Evolutionary conservation across 805 yeast species (phyloP).

Genomic region (Naumovozyma dairenensis): DNA sequence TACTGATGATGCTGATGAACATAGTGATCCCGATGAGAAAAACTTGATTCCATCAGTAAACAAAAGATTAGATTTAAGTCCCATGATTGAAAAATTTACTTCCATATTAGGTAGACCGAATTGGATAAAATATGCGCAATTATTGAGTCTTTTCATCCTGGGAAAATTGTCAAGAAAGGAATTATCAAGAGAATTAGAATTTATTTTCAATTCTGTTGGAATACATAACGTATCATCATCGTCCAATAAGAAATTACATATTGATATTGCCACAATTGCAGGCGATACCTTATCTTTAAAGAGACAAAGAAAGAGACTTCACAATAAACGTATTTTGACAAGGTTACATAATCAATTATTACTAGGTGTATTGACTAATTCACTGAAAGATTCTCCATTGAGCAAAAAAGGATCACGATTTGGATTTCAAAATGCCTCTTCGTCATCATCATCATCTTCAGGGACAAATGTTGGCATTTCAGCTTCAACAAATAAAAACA

Average conservation of each 20-base stretch:
- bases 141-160: slow-evolving; percentile 62
- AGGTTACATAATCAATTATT: slow-evolving; percentile 71
- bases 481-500: slow-evolving; percentile 41
- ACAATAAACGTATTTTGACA: slow-evolving; percentile 14
- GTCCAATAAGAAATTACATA: slow-evolving; percentile 14
- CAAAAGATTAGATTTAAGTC: slow-evolving; percentile 48
- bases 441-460: slow-evolving; percentile 30
- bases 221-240: background rate
- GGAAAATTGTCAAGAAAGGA: slow-evolving; percentile 76
- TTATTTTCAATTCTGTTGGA: slow-evolving; percentile 31
- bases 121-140: slow-evolving; percentile 82
- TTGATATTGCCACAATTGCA: background rate
- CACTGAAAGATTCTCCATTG: slow-evolving; percentile 66
- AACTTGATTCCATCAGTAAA: background rate
- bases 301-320: slow-evolving; percentile 2
- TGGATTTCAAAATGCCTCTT: slow-evolving; percentile 36
- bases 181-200: slow-evolving; percentile 48
- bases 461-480: too few species aligned
- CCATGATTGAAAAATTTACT: slow-evolving; percentile 64
- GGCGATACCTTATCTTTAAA: slow-evolving; percentile 1
- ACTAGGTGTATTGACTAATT: slow-evolving; percentile 73
- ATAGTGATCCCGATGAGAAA: too few species aligned
- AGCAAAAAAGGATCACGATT: slow-evolving; percentile 55
- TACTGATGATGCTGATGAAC: too few species aligned
- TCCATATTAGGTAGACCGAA: slow-evolving; percentile 53